Conservation (phyloP, 495 filamentous ascomycete genomes). For the Pyrenopolyporus hunteri region DNA sequence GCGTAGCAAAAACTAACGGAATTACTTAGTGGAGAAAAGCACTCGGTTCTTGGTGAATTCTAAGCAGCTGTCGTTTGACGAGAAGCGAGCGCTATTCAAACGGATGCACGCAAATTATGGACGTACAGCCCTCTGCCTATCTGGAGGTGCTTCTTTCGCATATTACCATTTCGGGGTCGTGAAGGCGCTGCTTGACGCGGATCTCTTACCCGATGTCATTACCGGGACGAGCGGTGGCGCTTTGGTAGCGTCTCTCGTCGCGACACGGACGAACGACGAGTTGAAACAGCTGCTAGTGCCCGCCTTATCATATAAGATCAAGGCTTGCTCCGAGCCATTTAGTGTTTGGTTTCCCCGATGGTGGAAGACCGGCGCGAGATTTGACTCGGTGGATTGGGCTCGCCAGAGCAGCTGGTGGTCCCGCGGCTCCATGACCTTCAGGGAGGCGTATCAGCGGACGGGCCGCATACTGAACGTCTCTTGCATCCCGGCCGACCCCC, state of each 20-base stretch:
- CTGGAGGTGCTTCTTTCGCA: conserved; percentile 93
- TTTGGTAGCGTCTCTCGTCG: conserved; percentile 84
- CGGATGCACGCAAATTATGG: conserved; percentile 90
- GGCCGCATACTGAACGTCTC: conserved; percentile 94
- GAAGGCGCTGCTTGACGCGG: conserved; percentile 86
- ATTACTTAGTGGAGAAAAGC: conserved; percentile 59
- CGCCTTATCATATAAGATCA: conserved; percentile 81
- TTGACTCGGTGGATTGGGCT: conserved; percentile 94
- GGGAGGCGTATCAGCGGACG: conserved; percentile 92
- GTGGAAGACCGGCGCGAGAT: conserved; percentile 91
- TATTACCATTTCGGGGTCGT: conserved; percentile 97
- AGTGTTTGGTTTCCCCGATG: conserved; percentile 78
- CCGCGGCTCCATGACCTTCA: conserved; percentile 87
- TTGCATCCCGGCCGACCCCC: conserved; percentile 95
- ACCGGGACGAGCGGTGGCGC: conserved; percentile 96
- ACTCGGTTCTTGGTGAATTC: conserved; percentile 71
- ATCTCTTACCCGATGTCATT: conserved; percentile 87
- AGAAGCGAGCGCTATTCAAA: conserved; percentile 85
- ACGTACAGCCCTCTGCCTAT: conserved; percentile 88
- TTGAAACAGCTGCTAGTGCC: conserved; percentile 84
- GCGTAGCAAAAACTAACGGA: conserved; percentile 9
- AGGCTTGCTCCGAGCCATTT: conserved; percentile 80
- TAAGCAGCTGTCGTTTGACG: conserved; percentile 66
- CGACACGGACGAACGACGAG: conserved; percentile 90
- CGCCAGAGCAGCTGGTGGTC: conserved; percentile 85